A percentile compares a stretch with the other conserved stretches of the same genome.
These are phyloP conservation scores for Cantharellus anzutake DNA, from an alignment of 768 basidiomycete species.

Conservation along the genomic window DNA sequence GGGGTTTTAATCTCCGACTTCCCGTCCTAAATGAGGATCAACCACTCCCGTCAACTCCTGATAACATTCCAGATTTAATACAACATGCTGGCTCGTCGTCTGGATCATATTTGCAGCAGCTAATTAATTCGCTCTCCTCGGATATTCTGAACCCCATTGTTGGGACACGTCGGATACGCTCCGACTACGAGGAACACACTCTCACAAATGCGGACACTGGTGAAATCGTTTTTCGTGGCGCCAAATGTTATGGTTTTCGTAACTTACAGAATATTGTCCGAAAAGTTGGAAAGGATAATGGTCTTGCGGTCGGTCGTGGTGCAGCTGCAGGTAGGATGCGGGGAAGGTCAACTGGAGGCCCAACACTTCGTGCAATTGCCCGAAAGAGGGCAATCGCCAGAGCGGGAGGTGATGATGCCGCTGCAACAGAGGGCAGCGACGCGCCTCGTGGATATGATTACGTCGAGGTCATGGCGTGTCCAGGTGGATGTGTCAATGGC, in stretches of 20 bases:
- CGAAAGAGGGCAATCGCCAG: conserved; percentile 10
- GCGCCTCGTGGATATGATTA: conserved; percentile 49
- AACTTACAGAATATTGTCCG: conserved; percentile 95
- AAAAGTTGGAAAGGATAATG: conserved; percentile 73
- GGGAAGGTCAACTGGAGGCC: conserved; percentile 12
- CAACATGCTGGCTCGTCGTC: conserved; percentile 72
- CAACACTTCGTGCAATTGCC: conserved; percentile 13
- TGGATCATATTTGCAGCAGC: conserved; percentile 75
- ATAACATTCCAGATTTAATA: conserved; percentile 48
- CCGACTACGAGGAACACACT: conserved; percentile 62
- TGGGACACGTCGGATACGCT: conserved; percentile 37
- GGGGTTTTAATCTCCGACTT: conserved; percentile 52
- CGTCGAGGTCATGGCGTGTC: conserved; percentile 98
- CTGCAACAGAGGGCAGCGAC: not conserved
- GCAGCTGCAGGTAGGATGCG: conserved; percentile 15
- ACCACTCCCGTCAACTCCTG: conserved; percentile 4
- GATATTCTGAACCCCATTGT: conserved; percentile 15
- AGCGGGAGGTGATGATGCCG: conserved; percentile 4
- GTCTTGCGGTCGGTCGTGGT: conserved; percentile 52
- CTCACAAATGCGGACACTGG: conserved; percentile 29
- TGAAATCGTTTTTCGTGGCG: conserved; percentile 69
- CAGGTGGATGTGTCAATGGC: conserved; percentile 91
- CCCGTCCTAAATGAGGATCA: conserved; percentile 34
- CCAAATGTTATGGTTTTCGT: conserved; percentile 92
- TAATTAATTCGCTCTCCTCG: conserved; percentile 37